These are phyloP conservation scores for grape (Vitis vinifera) DNA, from an alignment of 164 flowering plant species.

Conservation along the genomic window DNA sequence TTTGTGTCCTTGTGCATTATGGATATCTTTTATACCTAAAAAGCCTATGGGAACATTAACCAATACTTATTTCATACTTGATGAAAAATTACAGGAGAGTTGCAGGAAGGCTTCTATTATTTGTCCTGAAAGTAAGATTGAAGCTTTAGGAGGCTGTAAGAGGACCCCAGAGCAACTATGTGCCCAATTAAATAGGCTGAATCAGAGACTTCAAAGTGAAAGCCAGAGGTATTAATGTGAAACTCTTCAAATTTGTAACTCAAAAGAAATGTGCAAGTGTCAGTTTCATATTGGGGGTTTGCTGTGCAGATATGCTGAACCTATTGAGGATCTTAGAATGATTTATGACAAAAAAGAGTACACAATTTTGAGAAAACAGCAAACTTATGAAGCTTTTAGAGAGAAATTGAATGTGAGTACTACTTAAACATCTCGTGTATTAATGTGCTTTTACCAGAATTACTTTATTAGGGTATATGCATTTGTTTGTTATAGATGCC, in stretches of 20 bases:
- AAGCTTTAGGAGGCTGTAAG: constrained; percentile 64
- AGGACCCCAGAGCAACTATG: constrained; percentile 73
- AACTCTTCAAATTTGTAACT: constrained; percentile 1
- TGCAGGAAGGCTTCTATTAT: constrained; percentile 75
- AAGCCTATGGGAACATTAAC: not conserved
- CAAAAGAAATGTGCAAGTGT: not conserved
- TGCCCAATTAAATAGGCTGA: constrained; percentile 59
- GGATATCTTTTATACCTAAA: no score
- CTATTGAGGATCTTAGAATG: constrained; percentile 83
- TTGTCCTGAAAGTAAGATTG: constrained; percentile 81
- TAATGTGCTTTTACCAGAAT: not conserved
- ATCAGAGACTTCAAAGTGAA: constrained; percentile 63
- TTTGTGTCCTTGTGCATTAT: no score
- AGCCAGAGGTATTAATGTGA: constrained; percentile 47
- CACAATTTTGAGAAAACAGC: constrained; percentile 58
- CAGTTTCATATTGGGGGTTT: not conserved
- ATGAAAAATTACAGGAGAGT: constrained; percentile 49
- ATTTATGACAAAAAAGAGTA: constrained; percentile 57
- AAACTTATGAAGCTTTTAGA: constrained; percentile 54
- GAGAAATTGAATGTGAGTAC: constrained; percentile 68
- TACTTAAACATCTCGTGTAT: not conserved
- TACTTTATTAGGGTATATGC: not conserved
- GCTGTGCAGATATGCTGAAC: constrained; percentile 64
- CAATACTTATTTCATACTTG: not conserved
- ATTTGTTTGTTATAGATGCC: no score